Conservation (phyloP, 2,329 filamentous ascomycete species). For the Rhinocladiella similis region DNA sequence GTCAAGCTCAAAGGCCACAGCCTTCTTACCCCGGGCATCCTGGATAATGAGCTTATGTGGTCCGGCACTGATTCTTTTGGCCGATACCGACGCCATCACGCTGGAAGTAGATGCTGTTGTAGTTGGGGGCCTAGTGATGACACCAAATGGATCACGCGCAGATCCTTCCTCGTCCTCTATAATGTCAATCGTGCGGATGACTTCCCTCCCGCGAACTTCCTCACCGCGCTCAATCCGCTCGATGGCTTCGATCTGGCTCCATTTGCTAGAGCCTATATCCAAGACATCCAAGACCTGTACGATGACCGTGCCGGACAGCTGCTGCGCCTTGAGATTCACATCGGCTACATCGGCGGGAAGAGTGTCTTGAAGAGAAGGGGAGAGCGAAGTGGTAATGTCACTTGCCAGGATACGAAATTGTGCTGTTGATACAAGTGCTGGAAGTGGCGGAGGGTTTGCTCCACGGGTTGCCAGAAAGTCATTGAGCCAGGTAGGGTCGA, state of each 20-base stretch:
- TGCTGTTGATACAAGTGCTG: constrained; percentile 74
- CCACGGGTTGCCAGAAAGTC: constrained; percentile 58
- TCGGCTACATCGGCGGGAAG: constrained; percentile 62
- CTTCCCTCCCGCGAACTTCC: constrained; percentile 67
- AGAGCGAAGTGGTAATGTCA: constrained; percentile 68
- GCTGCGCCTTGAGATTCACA: constrained; percentile 55
- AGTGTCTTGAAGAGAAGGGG: constrained; percentile 42
- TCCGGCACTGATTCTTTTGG: constrained; percentile 43
- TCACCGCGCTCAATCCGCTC: constrained; percentile 53
- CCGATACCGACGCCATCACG: constrained; percentile 11
- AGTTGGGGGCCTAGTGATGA: too few species aligned
- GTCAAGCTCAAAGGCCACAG: constrained; percentile 72
- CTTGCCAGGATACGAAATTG: constrained; percentile 76
- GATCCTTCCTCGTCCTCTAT: constrained; percentile 46
- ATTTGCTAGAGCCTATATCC: constrained; percentile 75
- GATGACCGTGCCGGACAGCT: constrained; percentile 62
- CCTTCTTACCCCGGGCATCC: constrained; percentile 69
- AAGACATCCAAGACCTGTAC: constrained; percentile 86
- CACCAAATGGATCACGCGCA: neutral
- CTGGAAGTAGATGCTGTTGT: constrained; percentile 17
- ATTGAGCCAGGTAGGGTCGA: constrained; percentile 40
- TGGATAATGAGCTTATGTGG: constrained; percentile 82
- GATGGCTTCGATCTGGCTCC: constrained; percentile 81
- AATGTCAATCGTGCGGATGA: constrained; percentile 69
- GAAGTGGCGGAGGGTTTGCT: constrained; percentile 56